phyloP scores from a whole-genome alignment of 2,329 filamentous ascomycete species.

The Fusarium nanum region DNA sequence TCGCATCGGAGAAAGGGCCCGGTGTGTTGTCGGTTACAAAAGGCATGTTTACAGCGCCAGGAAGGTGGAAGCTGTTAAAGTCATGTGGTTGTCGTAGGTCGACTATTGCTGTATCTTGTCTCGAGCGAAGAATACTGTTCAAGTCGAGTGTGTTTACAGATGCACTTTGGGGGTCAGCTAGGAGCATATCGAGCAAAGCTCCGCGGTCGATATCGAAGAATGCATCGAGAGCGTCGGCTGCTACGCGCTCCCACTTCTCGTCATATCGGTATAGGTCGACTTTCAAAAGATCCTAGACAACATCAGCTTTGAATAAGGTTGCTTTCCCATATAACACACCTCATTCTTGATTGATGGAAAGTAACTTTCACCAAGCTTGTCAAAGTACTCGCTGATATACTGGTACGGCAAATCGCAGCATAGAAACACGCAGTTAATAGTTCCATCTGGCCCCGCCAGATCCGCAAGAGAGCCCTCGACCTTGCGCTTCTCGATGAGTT shows the following conservation, averaged over 20 bases:
- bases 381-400: slow-evolving; percentile 70
- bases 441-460: slow-evolving; percentile 58
- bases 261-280: slow-evolving; percentile 46
- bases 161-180: slow-evolving; percentile 8
- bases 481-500: slow-evolving; percentile 63
- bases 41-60: slow-evolving; percentile 58
- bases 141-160: slow-evolving; percentile 1
- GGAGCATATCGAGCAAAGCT: slow-evolving; percentile 26
- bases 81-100: slow-evolving; percentile 59
- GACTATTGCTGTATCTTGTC: slow-evolving; percentile 52
- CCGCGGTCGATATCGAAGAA: slow-evolving; percentile 32
- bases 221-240: slow-evolving; percentile 18
- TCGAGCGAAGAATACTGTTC: slow-evolving; percentile 19
- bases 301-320: background rate
- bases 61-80: slow-evolving; percentile 57
- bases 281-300: slow-evolving; percentile 35
- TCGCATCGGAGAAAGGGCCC: slow-evolving; percentile 60
- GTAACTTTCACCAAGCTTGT: slow-evolving; percentile 61
- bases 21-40: slow-evolving; percentile 52
- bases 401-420: slow-evolving; percentile 74
- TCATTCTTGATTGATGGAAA: slow-evolving; percentile 63
- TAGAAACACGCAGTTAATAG: slow-evolving; percentile 67
- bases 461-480: slow-evolving; percentile 56
- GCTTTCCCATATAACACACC: slow-evolving; percentile 29
- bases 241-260: slow-evolving; percentile 44